phyloP scores from a whole-genome alignment of 768 basidiomycete genomes.

The Psilocybe cyanescens region DNA sequence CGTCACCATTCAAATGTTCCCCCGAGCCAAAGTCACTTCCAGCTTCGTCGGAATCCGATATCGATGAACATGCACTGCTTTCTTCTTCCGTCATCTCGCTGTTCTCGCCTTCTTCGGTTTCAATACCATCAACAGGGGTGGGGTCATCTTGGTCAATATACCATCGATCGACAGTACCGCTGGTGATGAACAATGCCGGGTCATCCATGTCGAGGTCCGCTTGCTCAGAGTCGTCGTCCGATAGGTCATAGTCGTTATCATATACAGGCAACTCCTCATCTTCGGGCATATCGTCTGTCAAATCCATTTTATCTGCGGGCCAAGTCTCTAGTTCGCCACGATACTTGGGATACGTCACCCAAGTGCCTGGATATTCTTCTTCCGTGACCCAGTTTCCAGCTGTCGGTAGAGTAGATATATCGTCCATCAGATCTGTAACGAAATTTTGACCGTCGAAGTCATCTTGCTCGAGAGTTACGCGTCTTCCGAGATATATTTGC shows the following conservation, averaged over 20 bases:
- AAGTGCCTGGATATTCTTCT: conserved; percentile 30
- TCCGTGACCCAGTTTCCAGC: conserved; percentile 32
- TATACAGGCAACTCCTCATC: not conserved
- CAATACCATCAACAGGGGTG: not conserved
- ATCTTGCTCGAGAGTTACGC: conserved; percentile 35
- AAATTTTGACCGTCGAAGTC: not conserved
- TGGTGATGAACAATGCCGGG: conserved; percentile 2
- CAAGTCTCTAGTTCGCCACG: not conserved
- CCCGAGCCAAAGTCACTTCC: conserved; percentile 8
- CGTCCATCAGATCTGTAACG: conserved; percentile 29
- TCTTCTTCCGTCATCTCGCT: not conserved
- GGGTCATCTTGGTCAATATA: not conserved
- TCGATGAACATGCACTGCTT: not conserved
- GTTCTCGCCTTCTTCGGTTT: not conserved
- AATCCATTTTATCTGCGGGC: not conserved
- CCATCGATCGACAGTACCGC: not conserved
- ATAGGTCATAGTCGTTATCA: not conserved
- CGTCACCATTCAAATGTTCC: conserved; percentile 2
- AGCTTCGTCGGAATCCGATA: conserved; percentile 3
- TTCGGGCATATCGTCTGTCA: not conserved
- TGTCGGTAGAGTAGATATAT: conserved; percentile 29
- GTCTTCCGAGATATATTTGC: conserved; percentile 43
- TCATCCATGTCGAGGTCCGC: not conserved
- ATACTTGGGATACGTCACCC: conserved; percentile 30
- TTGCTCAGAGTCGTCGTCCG: conserved; percentile 5